Evolutionary conservation across 768 basidiomycete genomes (phyloP).

Genomic region (Auricularia auricula-judae): DNA sequence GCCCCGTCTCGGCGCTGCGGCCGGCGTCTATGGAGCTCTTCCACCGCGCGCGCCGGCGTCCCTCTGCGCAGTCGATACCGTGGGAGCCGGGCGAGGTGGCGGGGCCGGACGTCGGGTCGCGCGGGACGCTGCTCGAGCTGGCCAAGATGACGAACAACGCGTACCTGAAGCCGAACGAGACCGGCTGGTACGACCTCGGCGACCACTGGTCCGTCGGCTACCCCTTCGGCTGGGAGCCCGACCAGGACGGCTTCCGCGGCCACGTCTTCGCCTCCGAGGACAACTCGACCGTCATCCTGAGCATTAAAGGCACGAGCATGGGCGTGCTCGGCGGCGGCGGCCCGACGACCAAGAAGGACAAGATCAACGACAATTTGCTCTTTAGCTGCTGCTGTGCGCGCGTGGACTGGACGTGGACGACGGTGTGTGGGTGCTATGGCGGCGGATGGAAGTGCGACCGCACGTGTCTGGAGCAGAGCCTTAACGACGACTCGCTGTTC

Average conservation of each 20-base stretch:
- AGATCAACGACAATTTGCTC: slow-evolving; percentile 88
- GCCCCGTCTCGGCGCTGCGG: slow-evolving; percentile 28
- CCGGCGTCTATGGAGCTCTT: slow-evolving; percentile 33
- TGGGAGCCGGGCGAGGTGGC: slow-evolving; percentile 60
- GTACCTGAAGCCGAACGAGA: slow-evolving; percentile 39
- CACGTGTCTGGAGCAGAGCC: slow-evolving; percentile 65
- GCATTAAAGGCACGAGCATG: slow-evolving; percentile 90
- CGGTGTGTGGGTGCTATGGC: slow-evolving; percentile 82
- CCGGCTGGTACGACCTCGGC: slow-evolving; percentile 63
- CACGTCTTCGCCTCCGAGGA: slow-evolving; percentile 77
- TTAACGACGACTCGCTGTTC: slow-evolving; percentile 76
- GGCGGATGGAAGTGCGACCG: slow-evolving; percentile 69
- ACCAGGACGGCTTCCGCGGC: slow-evolving; percentile 84
- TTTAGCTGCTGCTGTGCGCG: slow-evolving; percentile 95
- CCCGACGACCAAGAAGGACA: slow-evolving; percentile 79
- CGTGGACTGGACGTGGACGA: slow-evolving; percentile 88
- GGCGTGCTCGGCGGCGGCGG: slow-evolving; percentile 59
- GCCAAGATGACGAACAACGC: slow-evolving; percentile 89
- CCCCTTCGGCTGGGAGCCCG: slow-evolving; percentile 85
- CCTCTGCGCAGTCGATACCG: slow-evolving; percentile 27
- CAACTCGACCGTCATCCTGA: slow-evolving; percentile 77
- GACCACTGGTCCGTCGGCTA: slow-evolving; percentile 48
- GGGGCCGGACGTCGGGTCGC: slow-evolving; percentile 62
- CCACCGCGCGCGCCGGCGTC: slow-evolving; percentile 23
- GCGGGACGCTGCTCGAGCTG: slow-evolving; percentile 60